phyloP scores from a whole-genome alignment of 2,329 filamentous ascomycete genomes.

The Diaporthe ampelina region DNA sequence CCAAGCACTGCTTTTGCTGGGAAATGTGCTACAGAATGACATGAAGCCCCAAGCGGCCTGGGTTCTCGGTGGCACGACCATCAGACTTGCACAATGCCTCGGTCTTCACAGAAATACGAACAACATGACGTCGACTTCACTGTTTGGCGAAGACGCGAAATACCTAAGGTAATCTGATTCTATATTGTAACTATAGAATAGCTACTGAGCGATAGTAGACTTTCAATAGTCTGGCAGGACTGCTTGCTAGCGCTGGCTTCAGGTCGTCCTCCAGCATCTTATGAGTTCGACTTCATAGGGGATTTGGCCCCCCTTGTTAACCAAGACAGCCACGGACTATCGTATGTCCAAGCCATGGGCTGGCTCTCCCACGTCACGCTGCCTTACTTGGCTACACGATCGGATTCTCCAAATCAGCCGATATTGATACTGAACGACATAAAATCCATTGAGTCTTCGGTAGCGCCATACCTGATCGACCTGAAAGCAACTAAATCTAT shows the following conservation, averaged over 20 bases:
- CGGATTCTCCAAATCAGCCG: not conserved
- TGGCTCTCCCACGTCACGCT: slow-evolving; percentile 38
- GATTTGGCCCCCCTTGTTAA: slow-evolving; percentile 11
- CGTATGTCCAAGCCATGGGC: slow-evolving; percentile 38
- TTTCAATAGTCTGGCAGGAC: slow-evolving; percentile 37
- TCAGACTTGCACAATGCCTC: slow-evolving; percentile 37
- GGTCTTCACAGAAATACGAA: slow-evolving; percentile 8
- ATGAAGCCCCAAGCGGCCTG: slow-evolving; percentile 42
- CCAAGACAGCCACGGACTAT: not conserved
- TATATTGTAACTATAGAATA: not conserved
- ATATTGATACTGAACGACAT: slow-evolving; percentile 7
- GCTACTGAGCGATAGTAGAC: not conserved
- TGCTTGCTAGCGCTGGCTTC: slow-evolving; percentile 37
- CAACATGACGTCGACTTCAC: not conserved
- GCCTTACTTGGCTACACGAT: not conserved
- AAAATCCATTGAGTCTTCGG: slow-evolving; percentile 6
- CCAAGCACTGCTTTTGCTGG: slow-evolving; percentile 24
- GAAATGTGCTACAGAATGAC: slow-evolving; percentile 39
- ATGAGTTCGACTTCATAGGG: slow-evolving; percentile 35
- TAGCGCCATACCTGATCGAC: slow-evolving; percentile 13
- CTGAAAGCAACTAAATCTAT: slow-evolving; percentile 10
- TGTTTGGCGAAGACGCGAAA: not conserved
- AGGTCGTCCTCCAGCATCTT: slow-evolving; percentile 35
- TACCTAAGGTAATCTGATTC: not conserved
- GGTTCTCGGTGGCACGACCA: slow-evolving; percentile 38